A percentile compares a stretch with the other conserved stretches of the same genome.
These are phyloP conservation scores for Nannochloropsis oceanica DNA, from an alignment of 108 stramenopile genomes.

Conservation along the genomic window DNA sequence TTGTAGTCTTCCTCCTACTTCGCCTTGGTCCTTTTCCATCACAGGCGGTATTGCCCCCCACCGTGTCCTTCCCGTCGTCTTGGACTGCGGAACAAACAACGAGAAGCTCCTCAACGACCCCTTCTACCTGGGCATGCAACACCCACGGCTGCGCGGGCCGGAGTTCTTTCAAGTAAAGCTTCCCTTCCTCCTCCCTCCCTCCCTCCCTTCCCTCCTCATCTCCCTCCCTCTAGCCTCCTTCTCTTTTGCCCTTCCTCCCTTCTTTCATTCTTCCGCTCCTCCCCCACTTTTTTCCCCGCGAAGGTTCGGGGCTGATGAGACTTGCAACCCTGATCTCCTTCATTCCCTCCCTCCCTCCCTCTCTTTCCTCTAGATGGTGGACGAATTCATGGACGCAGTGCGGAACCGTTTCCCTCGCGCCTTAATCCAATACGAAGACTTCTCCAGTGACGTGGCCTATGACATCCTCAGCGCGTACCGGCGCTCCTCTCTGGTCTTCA, in stretches of 20 bases:
- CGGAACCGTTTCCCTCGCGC: not conserved
- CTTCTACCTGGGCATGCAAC: not conserved
- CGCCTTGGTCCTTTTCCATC: not conserved
- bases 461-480: conserved; percentile 76
- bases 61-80: conserved; percentile 76
- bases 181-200: too few relatives aligned
- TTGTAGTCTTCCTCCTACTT: too few relatives aligned
- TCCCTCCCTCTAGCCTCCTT: too few relatives aligned
- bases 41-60: conserved; percentile 78
- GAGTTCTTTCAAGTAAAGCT: too few relatives aligned
- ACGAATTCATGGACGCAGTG: conserved; percentile 90
- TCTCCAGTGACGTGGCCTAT: conserved; percentile 51
- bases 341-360: too few relatives aligned
- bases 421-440: conserved; percentile 96
- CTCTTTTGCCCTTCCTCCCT: too few relatives aligned
- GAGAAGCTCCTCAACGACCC: conserved; percentile 63
- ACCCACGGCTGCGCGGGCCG: not conserved
- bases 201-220: too few relatives aligned
- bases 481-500: conserved; percentile 71
- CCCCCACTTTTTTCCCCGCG: too few relatives aligned
- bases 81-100: conserved; percentile 96
- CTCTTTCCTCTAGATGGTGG: conserved; percentile 63
- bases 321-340: too few relatives aligned
- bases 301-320: too few relatives aligned
- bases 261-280: too few relatives aligned